Evolutionary conservation across 495 filamentous ascomycete genomes (phyloP).

Genomic region (Aspergillus incahuasiensis): DNA sequence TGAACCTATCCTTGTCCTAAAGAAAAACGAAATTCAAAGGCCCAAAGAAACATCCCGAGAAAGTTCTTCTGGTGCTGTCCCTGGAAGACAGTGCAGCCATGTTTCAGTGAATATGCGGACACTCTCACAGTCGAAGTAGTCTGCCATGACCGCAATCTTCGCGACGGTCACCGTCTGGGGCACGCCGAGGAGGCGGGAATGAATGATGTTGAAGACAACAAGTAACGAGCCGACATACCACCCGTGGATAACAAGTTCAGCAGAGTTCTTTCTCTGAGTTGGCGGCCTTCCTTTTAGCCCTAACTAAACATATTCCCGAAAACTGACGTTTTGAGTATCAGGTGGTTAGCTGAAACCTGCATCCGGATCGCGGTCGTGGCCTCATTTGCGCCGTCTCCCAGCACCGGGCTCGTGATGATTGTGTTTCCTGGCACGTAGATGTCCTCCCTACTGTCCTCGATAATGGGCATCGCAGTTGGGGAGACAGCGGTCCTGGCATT

Average conservation of each 20-base stretch:
- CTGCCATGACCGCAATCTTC: background rate
- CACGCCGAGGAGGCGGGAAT: background rate
- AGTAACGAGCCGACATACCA: conserved; percentile 2
- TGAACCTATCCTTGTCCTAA: too few relatives aligned
- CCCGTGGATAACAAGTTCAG: background rate
- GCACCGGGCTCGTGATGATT: too few relatives aligned
- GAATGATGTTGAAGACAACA: background rate
- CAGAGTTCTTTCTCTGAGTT: background rate
- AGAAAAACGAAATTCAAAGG: background rate
- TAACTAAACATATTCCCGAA: background rate
- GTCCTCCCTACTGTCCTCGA: too few relatives aligned
- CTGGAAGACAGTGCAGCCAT: background rate
- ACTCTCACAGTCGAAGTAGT: background rate
- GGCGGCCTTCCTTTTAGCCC: background rate
- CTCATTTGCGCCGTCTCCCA: background rate
- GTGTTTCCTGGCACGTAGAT: too few relatives aligned
- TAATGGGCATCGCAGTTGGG: too few relatives aligned
- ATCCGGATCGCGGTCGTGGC: background rate
- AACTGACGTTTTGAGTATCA: background rate
- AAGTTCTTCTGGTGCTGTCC: background rate
- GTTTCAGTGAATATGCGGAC: background rate
- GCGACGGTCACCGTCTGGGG: background rate
- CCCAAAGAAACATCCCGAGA: background rate
- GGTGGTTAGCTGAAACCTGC: conserved; percentile 2
- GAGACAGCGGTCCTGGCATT: too few relatives aligned